phyloP scores from a whole-genome alignment of 2,329 filamentous ascomycete genomes.

The Monosporascus sp. region DNA sequence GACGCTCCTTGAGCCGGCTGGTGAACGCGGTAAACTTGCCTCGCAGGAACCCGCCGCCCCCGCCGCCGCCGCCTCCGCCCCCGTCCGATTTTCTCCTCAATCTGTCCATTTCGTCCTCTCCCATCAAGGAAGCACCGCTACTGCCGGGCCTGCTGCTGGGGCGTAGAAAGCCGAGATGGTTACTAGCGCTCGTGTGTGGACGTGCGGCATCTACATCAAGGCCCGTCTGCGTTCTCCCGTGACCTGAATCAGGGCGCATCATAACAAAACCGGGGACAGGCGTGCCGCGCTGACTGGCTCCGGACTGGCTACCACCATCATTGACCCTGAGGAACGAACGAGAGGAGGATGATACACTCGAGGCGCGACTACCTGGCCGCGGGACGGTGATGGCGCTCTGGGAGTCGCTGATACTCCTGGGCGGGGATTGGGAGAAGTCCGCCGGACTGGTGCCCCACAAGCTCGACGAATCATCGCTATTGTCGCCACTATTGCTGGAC shows the following conservation, averaged over 20 bases:
- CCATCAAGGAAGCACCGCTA: slow-evolving; percentile 7
- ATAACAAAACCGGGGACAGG: slow-evolving; percentile 26
- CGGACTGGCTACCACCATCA: slow-evolving; percentile 15
- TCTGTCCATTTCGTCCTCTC: slow-evolving; percentile 2
- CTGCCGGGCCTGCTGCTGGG: slow-evolving; percentile 3
- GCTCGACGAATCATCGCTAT: slow-evolving; percentile 54
- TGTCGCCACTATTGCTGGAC: slow-evolving; percentile 38
- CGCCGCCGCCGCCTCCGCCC: background rate
- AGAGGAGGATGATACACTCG: slow-evolving; percentile 41
- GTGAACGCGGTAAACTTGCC: slow-evolving; percentile 31
- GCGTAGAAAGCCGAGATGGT: slow-evolving; percentile 10
- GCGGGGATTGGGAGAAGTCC: slow-evolving; percentile 56
- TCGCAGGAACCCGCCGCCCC: slow-evolving; percentile 27
- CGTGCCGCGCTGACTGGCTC: slow-evolving; percentile 15
- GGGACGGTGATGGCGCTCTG: slow-evolving; percentile 43
- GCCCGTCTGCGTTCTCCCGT: slow-evolving; percentile 15
- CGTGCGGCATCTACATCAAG: slow-evolving; percentile 21
- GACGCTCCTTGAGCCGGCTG: slow-evolving; percentile 20
- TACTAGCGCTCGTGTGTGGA: slow-evolving; percentile 23
- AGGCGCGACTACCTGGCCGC: slow-evolving; percentile 45
- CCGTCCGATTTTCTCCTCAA: slow-evolving; percentile 20
- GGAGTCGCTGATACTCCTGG: slow-evolving; percentile 46
- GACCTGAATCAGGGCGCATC: slow-evolving; percentile 26
- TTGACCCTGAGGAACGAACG: slow-evolving; percentile 28
- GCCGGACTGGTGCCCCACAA: slow-evolving; percentile 48